Evolutionary conservation across 2,329 filamentous ascomycete species (phyloP).

Genomic region (Ambrosiella beaveri): DNA sequence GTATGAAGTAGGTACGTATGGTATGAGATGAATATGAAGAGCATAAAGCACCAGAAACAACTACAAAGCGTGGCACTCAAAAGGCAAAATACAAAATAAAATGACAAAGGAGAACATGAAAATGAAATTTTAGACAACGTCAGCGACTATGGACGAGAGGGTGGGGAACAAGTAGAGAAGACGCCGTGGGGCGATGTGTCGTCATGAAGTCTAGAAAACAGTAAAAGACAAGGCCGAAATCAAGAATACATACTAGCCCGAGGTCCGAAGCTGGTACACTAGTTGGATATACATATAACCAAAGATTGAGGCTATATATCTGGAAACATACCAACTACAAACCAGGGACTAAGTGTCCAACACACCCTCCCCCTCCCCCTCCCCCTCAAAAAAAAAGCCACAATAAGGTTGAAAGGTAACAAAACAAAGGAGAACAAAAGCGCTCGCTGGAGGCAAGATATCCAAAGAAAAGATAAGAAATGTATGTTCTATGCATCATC

Average conservation of each 20-base stretch:
- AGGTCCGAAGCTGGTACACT: no score
- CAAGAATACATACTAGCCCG: neutral
- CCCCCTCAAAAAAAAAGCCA: slow-evolving; percentile 2
- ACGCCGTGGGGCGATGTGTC: neutral
- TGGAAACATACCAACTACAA: no score
- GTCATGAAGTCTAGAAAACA: slow-evolving; percentile 1
- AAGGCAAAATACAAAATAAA: neutral
- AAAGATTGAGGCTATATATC: no score
- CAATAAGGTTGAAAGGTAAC: slow-evolving; percentile 1
- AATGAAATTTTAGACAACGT: neutral
- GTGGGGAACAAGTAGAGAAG: neutral
- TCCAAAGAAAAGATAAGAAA: neutral
- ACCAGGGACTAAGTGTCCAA: no score
- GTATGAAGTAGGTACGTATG: no score
- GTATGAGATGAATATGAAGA: neutral
- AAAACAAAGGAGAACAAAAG: slow-evolving; percentile 3
- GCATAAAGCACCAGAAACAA: neutral
- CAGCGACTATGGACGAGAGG: neutral
- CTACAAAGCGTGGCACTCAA: neutral
- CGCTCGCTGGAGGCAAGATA: neutral
- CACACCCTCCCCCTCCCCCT: no score
- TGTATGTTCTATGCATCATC: slow-evolving; percentile 4
- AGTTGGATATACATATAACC: no score
- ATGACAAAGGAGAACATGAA: neutral
- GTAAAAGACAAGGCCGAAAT: slow-evolving; percentile 2